Base-by-base conservation (phyloP, 768 basidiomycete genomes). In the Hericium coralloides region DNA sequence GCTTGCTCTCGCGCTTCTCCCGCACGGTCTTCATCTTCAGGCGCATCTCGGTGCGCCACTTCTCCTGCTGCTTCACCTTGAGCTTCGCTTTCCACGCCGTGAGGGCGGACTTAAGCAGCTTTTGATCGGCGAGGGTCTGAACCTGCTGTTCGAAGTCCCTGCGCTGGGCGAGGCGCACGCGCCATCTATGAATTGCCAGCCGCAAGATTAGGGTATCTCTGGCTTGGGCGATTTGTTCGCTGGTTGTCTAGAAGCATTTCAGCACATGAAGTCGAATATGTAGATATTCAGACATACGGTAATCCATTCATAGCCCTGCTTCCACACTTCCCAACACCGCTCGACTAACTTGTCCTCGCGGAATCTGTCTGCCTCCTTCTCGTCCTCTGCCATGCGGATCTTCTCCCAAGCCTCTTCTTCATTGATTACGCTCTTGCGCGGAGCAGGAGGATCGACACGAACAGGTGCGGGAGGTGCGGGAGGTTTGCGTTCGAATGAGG, bases 361-460 rank as follows among this genome's bases (percentile, higher is more conserved):
- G 68, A 85, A 91, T 55, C 74, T 73, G 67, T 84, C 87, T 18
- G 92, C 92, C 26, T 82, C 79, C 62, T 78, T 74, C 65, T 91
- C 85, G 60, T 89, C 82, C 63, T 81, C 80, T 49, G 80, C 76
- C 75, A 85, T 80, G 65, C 79, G 77, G 37, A 90, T 83, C 60
- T 83, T 88, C 61, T 83, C 83, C 87, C 89, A 92, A 0, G 85
- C 85, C 57, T 88, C 85, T 55, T 86, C 81, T 65, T 86, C 81
- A 63, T 87, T 83, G 18, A 83, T 69, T n/a, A 75, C 71, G 60
- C 74, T 80, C 12, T 74, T 77, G 25, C 76, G 74, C 59, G 74
- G 76, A 53, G 59, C 58, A 12, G 51, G 54, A 26, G 56, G 37
- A 10, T 52, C 51, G 39, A 48, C 10, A 31, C 56, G 41, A 31